Percentiles rank a stretch among this genome's conserved stretches.
These are phyloP conservation scores for Lindgomyces ingoldianus DNA, from an alignment of 495 filamentous ascomycete species.

Conservation along the genomic window DNA sequence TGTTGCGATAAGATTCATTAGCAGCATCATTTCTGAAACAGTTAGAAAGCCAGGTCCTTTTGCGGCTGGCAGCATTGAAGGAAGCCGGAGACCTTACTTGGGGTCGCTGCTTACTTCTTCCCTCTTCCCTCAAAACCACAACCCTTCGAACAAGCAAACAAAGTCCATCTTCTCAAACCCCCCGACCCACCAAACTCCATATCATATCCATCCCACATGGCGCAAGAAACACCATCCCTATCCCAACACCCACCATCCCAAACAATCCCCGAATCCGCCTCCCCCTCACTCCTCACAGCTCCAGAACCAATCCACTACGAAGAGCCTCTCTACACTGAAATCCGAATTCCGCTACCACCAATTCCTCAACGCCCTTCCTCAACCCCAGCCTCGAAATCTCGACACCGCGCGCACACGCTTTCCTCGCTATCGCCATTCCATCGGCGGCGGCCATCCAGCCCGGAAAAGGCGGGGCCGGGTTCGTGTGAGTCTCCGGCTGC, in stretches of 20 bases:
- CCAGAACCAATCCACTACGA: constrained; percentile 8
- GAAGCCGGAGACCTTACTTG: too few species aligned
- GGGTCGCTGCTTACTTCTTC: too few species aligned
- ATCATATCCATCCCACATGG: background rate
- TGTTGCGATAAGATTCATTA: too few species aligned
- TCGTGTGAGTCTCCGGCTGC: background rate
- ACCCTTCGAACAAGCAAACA: background rate
- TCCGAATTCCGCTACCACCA: constrained; percentile 22
- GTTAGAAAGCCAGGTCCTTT: too few species aligned
- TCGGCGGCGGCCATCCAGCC: constrained; percentile 7
- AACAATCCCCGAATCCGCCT: background rate
- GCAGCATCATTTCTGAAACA: too few species aligned
- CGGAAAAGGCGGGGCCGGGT: too few species aligned
- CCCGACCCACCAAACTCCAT: background rate
- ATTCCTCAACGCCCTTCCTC: constrained; percentile 6
- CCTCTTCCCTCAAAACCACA: too few species aligned
- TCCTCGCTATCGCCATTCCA: constrained; percentile 12
- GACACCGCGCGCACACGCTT: constrained; percentile 15
- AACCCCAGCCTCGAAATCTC: background rate
- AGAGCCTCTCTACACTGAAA: constrained; percentile 32
- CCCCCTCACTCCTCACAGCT: background rate
- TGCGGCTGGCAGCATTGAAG: too few species aligned
- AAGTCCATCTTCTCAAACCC: background rate
- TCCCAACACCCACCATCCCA: background rate
- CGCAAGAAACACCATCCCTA: background rate